Conservation (phyloP, 192 early-diverging fungal species). For the Coemansia pectinata region DNA sequence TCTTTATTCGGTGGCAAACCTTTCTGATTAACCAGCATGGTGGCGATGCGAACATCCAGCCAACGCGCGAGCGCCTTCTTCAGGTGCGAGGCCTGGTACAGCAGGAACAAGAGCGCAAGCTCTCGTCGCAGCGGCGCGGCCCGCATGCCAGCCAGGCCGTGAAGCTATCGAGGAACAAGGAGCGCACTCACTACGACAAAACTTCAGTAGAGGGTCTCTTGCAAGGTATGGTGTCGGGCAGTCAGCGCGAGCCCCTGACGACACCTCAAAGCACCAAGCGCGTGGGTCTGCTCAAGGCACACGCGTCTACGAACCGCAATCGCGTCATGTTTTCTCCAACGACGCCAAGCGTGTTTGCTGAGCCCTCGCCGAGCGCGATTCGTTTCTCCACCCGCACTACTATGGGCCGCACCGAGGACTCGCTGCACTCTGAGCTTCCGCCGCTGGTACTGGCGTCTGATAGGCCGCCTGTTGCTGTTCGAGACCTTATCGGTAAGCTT, state of each 20-base stretch:
- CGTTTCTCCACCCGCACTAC: constrained; percentile 45
- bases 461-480: constrained; percentile 4
- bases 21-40: constrained; percentile 45
- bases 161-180: constrained; percentile 44
- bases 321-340: constrained; percentile 28
- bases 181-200: constrained; percentile 51
- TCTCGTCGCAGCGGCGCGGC: constrained; percentile 26
- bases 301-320: constrained; percentile 6
- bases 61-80: constrained; percentile 50
- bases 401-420: constrained; percentile 35
- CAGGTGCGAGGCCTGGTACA: constrained; percentile 33
- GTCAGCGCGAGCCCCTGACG: constrained; percentile 24
- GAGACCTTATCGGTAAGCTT: constrained; percentile 8
- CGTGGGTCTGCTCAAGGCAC: constrained; percentile 33
- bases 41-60: constrained; percentile 30
- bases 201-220: constrained; percentile 47
- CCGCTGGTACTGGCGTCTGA: constrained; percentile 16
- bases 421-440: constrained; percentile 32
- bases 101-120: constrained; percentile 38
- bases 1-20: constrained; percentile 53
- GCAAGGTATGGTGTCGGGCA: constrained; percentile 43
- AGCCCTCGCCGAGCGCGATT: constrained; percentile 49
- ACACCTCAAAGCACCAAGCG: constrained; percentile 43
- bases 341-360: constrained; percentile 51
- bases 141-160: constrained; percentile 13